Conservation (phyloP, 164 flowering plant species). For the Umbilicus rupestris region DNA sequence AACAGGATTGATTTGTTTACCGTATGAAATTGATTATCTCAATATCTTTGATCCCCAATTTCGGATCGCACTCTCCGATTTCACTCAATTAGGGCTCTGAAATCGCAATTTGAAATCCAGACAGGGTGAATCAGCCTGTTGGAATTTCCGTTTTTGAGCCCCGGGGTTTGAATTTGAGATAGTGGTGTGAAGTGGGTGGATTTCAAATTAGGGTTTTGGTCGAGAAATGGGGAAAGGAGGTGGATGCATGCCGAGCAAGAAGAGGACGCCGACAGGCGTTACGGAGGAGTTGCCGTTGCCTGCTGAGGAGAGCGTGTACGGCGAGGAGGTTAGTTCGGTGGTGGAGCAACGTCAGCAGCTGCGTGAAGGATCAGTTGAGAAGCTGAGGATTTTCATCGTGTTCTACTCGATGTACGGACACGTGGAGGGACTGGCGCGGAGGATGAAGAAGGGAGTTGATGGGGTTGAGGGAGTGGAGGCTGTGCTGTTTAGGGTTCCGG, state of each 20-base stretch:
- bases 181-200: no score
- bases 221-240: slow-evolving; percentile 70
- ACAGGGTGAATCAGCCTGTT: no score
- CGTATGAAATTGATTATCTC: no score
- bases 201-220: no score
- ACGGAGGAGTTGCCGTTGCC: slow-evolving; percentile 1
- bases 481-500: slow-evolving; percentile 25
- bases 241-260: slow-evolving; percentile 76
- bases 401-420: slow-evolving; percentile 54
- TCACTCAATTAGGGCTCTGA: no score
- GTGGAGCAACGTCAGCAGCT: not conserved
- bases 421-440: slow-evolving; percentile 33
- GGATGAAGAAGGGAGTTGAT: slow-evolving; percentile 43
- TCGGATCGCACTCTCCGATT: no score
- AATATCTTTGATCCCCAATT: no score
- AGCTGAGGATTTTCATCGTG: slow-evolving; percentile 30
- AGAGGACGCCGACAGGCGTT: slow-evolving; percentile 21
- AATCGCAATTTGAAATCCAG: no score
- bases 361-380: not conserved
- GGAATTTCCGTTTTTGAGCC: no score
- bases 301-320: not conserved
- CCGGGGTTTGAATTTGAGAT: no score
- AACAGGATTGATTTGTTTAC: no score
- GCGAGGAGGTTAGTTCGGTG: not conserved
- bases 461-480: slow-evolving; percentile 36